phyloP scores from a whole-genome alignment of 2,329 filamentous ascomycete species.

The Zarea fungicola region DNA sequence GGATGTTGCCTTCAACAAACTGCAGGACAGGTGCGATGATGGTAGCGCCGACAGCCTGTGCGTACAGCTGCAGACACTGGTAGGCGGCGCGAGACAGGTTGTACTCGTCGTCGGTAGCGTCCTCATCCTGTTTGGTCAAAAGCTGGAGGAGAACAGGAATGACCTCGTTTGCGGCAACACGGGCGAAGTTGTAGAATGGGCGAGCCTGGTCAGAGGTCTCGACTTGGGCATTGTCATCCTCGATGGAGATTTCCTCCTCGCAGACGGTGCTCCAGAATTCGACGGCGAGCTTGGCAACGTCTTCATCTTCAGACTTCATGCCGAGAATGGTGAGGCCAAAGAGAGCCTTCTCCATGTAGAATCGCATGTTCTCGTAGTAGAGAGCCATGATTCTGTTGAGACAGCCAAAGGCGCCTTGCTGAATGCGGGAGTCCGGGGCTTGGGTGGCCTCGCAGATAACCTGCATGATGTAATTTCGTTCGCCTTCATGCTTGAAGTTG shows the following conservation, averaged over 20 bases:
- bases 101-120: conserved; percentile 95
- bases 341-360: conserved; percentile 99
- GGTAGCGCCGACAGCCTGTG: conserved; percentile 79
- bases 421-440: conserved; percentile 82
- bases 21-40: conserved; percentile 81
- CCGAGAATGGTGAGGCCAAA: conserved; percentile 96
- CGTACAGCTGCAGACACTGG: conserved; percentile 92
- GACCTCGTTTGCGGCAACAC: conserved; percentile 88
- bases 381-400: conserved; percentile 97
- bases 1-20: conserved; percentile 89
- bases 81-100: conserved; percentile 93
- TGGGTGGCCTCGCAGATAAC: conserved; percentile 98
- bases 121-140: conserved; percentile 95
- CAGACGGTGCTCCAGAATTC: conserved; percentile 99
- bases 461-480: conserved; percentile 99
- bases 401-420: conserved; percentile 94
- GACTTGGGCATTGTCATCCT: conserved; percentile 80
- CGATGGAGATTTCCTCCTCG: conserved; percentile 96
- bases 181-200: conserved; percentile 92
- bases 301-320: conserved; percentile 97
- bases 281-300: conserved; percentile 94
- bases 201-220: conserved; percentile 80
- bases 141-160: conserved; percentile 85
- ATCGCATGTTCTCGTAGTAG: conserved; percentile 99
- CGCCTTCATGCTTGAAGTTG: conserved; percentile 98